phyloP scores from a whole-genome alignment of 306 rosid species.

The Quercus gilva region DNA sequence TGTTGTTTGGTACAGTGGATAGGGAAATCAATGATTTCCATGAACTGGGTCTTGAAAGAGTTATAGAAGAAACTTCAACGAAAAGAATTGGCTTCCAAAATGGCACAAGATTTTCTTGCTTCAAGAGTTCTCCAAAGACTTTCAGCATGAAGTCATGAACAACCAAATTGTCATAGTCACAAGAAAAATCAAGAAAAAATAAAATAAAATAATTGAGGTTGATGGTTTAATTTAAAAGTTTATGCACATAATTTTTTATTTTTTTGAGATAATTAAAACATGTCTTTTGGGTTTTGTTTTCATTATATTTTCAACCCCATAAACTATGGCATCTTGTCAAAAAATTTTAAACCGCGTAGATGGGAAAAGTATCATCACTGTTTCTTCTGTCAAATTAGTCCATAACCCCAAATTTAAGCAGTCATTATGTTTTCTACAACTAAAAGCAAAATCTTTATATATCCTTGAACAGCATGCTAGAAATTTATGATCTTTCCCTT shows the following conservation, averaged over 20 bases:
- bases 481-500: slow-evolving; percentile 4
- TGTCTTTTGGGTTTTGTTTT: background rate
- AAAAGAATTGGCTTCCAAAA: background rate
- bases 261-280: background rate
- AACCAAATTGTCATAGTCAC: background rate
- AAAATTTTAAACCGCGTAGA: background rate
- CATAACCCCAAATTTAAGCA: background rate
- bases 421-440: background rate
- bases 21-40: too few relatives aligned
- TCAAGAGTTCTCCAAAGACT: background rate
- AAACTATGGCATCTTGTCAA: background rate
- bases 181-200: background rate
- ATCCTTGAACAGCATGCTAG: background rate
- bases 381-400: background rate
- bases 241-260: background rate
- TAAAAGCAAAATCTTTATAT: background rate
- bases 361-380: background rate
- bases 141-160: background rate
- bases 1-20: too few relatives aligned
- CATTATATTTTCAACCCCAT: background rate
- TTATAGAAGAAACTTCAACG: too few relatives aligned
- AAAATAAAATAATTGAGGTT: background rate
- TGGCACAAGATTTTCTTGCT: background rate
- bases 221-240: background rate
- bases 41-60: too few relatives aligned